Percentiles rank a stretch among this genome's conserved stretches.
Conservation (phyloP, 768 basidiomycete species). For the Tulasnella sp. region DNA sequence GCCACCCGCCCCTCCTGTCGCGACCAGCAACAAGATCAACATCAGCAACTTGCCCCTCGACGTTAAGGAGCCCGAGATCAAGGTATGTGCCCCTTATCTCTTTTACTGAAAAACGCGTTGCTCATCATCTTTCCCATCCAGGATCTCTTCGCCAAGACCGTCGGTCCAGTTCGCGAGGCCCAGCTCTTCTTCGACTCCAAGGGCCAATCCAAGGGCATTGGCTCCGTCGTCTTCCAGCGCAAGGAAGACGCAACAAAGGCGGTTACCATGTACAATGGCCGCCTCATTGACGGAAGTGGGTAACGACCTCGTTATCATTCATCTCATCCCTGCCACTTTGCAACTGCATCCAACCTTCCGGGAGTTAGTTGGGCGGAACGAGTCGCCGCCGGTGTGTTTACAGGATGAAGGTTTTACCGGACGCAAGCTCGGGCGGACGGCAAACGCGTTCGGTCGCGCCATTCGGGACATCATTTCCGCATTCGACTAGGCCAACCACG, state of each 20-base stretch:
- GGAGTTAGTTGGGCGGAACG: not conserved
- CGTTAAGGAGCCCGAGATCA: conserved; percentile 88
- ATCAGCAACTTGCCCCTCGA: conserved; percentile 89
- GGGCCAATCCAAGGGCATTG: conserved; percentile 86
- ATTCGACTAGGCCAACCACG: not conserved
- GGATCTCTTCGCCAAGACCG: conserved; percentile 88
- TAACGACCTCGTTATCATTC: conserved; percentile 30
- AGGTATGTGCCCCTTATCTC: conserved; percentile 41
- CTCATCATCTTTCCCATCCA: conserved; percentile 24
- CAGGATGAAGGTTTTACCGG: not conserved
- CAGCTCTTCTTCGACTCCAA: conserved; percentile 72
- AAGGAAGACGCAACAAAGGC: conserved; percentile 89
- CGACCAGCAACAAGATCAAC: conserved; percentile 75
- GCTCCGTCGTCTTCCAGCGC: conserved; percentile 72
- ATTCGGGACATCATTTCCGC: not conserved
- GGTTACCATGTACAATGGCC: conserved; percentile 89
- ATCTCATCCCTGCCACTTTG: not conserved
- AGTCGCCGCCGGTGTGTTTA: not conserved
- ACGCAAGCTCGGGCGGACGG: not conserved
- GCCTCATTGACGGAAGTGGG: conserved; percentile 99
- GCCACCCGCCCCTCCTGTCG: conserved; percentile 16
- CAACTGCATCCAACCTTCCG: not conserved
- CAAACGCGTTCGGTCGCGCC: not conserved
- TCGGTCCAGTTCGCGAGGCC: conserved; percentile 77
- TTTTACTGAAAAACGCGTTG: not conserved